Evolutionary conservation across 495 filamentous ascomycete species (phyloP), one percentile per base, ranked within the genome.

Genomic region (Penicillium bovifimosum): DNA sequence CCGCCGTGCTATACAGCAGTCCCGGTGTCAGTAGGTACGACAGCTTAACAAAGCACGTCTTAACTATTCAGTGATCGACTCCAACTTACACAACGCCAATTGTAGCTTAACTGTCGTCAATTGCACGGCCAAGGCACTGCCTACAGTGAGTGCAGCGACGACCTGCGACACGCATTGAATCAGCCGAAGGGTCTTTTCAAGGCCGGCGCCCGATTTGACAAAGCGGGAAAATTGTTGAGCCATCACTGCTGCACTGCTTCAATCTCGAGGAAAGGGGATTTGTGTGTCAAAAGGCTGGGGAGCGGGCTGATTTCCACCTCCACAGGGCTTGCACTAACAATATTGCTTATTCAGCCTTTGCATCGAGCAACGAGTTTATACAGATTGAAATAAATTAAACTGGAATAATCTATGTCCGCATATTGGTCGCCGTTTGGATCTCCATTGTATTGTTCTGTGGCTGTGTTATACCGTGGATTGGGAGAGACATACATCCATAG

Each of bases 171-270:
- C 29, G 33, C 80, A 63, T 63, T 87, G 84, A 52, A 85, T 58
- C 48, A 83, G 65, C 35, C 84, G 81, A 54, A 86, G 73, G 35
- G 76, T 80, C 53, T 82, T 79, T 56, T 87, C 84, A 11, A 86
- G 72, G 5, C 83, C 84, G 42, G 66, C 51, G 29, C 54, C 61
- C 5, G 62, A 55, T 36, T 62, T 64, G 24, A 67, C 54, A 61
- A 75, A 75, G 27, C 65, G 68, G n/a, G 58, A 58, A 41, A 73
- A 61, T 50, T 70, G 63, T 6, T 54, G 47, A 34, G 69, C 54
- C 58, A 62, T 54, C 9, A 31, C n/a, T 36, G 13, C 26, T 9
- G 17, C 16, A 9, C 34, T 9, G 28, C 18, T 28, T 29, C 26
- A 36, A 9, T 31, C 18, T 40, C 27, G 9, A 42, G 13, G 29